Conservation (phyloP, 192 early-diverging fungal genomes). For the Phlyctochytrium arcticum region DNA sequence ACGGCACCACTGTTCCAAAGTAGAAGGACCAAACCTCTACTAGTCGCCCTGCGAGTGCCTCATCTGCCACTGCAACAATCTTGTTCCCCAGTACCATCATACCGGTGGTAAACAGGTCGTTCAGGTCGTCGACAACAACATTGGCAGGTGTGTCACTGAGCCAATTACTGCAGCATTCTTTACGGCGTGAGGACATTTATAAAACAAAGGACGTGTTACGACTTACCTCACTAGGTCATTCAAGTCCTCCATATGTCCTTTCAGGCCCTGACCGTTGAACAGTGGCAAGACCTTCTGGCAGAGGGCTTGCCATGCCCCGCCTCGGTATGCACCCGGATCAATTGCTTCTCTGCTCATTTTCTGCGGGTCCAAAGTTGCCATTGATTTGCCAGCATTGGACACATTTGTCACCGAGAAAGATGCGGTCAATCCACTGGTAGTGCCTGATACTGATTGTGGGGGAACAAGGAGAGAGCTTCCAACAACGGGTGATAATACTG, state of each 20-base stretch:
- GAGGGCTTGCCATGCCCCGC: constrained; percentile 63
- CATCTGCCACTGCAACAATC: constrained; percentile 61
- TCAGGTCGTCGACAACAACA: constrained; percentile 50
- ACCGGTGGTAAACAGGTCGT: constrained; percentile 55
- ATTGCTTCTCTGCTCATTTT: constrained; percentile 6
- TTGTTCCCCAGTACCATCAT: constrained; percentile 65
- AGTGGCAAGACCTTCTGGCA: constrained; percentile 73
- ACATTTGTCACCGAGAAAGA: constrained; percentile 5
- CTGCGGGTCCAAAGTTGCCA: constrained; percentile 8
- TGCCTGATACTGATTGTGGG: background rate
- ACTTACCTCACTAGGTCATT: constrained; percentile 72
- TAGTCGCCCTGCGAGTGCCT: constrained; percentile 61
- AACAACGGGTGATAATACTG: no score
- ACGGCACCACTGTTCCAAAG: constrained; percentile 77
- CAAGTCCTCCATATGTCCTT: constrained; percentile 78
- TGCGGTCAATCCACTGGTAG: background rate
- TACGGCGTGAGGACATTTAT: background rate
- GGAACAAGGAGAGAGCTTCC: background rate
- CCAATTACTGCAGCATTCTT: background rate
- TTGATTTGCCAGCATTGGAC: constrained; percentile 2
- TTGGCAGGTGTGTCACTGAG: background rate
- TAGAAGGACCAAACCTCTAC: constrained; percentile 79
- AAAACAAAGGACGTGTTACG: background rate
- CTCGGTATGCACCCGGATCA: background rate
- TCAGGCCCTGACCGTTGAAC: constrained; percentile 81